Evolutionary conservation across 1,284 basidiomycete genomes (phyloP).

Genomic region (Taiwanofungus camphoratus): DNA sequence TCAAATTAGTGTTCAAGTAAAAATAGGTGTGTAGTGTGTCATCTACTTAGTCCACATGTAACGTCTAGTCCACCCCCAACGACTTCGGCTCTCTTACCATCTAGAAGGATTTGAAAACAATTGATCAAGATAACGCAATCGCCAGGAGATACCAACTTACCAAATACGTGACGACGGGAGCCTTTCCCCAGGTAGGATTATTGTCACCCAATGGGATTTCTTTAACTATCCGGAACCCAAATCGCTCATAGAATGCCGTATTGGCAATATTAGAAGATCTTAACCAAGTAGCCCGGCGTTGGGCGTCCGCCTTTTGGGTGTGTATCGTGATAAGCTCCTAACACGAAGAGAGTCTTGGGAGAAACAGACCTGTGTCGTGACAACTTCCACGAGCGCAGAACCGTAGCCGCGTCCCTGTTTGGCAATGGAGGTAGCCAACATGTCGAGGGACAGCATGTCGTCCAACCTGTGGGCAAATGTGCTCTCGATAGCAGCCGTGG

Average conservation of each 20-base stretch:
- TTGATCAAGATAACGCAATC: not conserved
- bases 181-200: constrained; percentile 10
- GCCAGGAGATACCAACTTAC: not conserved
- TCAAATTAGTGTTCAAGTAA: too few relatives aligned
- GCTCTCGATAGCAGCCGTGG: not conserved
- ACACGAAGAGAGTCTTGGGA: not conserved
- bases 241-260: constrained; percentile 10
- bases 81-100: not conserved
- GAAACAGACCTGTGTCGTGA: not conserved
- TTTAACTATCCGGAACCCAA: constrained; percentile 9
- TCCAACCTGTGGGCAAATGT: not conserved
- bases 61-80: not conserved
- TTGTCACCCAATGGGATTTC: constrained; percentile 4
- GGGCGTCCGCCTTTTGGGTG: constrained; percentile 1
- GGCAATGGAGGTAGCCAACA: constrained; percentile 1
- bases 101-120: too few relatives aligned
- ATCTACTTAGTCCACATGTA: too few relatives aligned
- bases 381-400: not conserved
- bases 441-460: constrained; percentile 2
- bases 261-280: not conserved
- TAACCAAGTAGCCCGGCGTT: constrained; percentile 2
- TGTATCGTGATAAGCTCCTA: not conserved
- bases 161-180: constrained; percentile 5
- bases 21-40: too few relatives aligned
- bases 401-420: constrained; percentile 6